phyloP scores from a whole-genome alignment of 2,329 filamentous ascomycete species.

The Trichoderma sp. region DNA sequence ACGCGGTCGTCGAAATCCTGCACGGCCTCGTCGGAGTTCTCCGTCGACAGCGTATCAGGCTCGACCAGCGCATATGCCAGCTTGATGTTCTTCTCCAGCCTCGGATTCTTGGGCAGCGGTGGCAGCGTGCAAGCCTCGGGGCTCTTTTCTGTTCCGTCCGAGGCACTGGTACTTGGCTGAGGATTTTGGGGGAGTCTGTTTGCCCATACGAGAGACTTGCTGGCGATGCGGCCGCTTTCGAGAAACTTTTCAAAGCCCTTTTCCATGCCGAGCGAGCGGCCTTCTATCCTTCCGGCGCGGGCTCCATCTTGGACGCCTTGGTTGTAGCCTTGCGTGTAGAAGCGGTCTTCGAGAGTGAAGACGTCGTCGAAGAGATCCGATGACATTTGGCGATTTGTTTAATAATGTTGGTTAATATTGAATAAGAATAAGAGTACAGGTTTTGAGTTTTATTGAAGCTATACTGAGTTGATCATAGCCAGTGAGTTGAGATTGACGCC shows the following conservation, averaged over 20 bases:
- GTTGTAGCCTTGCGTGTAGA: constrained; percentile 80
- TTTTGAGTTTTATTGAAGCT: background rate
- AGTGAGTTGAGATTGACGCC: background rate
- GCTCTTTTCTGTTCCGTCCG: background rate
- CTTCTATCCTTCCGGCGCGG: constrained; percentile 79
- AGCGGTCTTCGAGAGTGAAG: constrained; percentile 64
- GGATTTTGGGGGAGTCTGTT: constrained; percentile 55
- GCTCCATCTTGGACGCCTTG: constrained; percentile 76
- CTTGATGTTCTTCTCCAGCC: constrained; percentile 75
- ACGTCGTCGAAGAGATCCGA: constrained; percentile 59
- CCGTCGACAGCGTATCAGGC: constrained; percentile 71
- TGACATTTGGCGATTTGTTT: constrained; percentile 28
- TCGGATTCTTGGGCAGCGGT: constrained; percentile 57
- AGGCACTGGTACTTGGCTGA: background rate
- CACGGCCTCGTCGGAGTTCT: constrained; percentile 86
- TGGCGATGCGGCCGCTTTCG: constrained; percentile 76
- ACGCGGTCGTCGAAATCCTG: constrained; percentile 88
- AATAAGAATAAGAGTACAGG: background rate
- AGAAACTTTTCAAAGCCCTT: constrained; percentile 93
- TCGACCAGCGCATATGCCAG: constrained; percentile 78
- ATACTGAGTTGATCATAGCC: background rate
- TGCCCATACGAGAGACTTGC: constrained; percentile 80
- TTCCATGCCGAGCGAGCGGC: constrained; percentile 84
- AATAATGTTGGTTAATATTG: background rate
- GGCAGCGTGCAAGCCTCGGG: constrained; percentile 37